phyloP scores from a whole-genome alignment of 2,329 filamentous ascomycete species.

The Aspergillus fumigatiaffinis region DNA sequence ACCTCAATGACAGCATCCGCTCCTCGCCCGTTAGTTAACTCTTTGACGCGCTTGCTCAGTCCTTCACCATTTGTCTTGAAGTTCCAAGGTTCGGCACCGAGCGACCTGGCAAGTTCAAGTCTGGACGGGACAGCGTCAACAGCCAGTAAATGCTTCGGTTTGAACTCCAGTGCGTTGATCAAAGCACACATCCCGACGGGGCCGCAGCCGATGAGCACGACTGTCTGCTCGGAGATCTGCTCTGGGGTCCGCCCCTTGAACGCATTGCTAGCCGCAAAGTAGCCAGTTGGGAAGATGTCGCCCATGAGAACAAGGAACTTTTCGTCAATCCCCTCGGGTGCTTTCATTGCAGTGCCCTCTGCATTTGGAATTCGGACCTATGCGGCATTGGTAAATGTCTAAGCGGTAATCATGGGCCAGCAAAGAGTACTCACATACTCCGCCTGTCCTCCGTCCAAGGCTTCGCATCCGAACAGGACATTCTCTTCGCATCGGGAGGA shows the following conservation, averaged over 20 bases:
- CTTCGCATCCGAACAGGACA: conserved; percentile 65
- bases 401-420: conserved; percentile 10
- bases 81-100: conserved; percentile 82
- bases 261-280: conserved; percentile 75
- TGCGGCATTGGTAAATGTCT: conserved; percentile 20
- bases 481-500: conserved; percentile 72
- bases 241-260: conserved; percentile 60
- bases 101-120: conserved; percentile 64
- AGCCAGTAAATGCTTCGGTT: conserved; percentile 71
- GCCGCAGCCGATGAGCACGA: conserved; percentile 80
- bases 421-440: conserved; percentile 55
- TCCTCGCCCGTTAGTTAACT: conserved; percentile 73
- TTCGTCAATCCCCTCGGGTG: conserved; percentile 67
- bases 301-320: conserved; percentile 81
- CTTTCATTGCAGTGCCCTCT: conserved; percentile 73
- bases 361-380: conserved; percentile 71
- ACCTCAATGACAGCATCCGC: conserved; percentile 83
- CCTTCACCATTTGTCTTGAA: conserved; percentile 64
- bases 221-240: conserved; percentile 62
- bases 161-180: conserved; percentile 69
- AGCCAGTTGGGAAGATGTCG: conserved; percentile 84
- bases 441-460: conserved; percentile 74
- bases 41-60: conserved; percentile 65
- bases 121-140: conserved; percentile 74
- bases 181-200: conserved; percentile 81